Base-by-base conservation (phyloP, 176 grass and related monocot species). In the Areca catechu region DNA sequence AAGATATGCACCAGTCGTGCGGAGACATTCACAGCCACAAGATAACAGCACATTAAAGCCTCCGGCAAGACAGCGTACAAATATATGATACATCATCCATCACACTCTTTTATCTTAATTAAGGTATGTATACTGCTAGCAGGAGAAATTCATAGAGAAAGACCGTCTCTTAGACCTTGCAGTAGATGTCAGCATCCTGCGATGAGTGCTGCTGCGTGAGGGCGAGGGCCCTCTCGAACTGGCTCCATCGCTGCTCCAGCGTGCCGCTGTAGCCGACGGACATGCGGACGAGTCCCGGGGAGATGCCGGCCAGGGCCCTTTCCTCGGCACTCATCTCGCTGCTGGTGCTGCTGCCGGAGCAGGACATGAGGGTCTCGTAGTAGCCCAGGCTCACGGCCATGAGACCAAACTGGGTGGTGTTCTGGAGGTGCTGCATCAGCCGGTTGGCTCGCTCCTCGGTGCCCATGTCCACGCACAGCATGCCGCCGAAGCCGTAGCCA, bases 341-440 rank as follows among this genome's bases (percentile, higher is more conserved):
- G 80, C 92, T 97, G 63, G 92, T 97, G 80, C 92, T 97, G 70
- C 30, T 88, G 0, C 86, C 86, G 0, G 92, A 91, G 86, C 92
- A 97, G 0, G 92, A 97, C 92, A 97, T 97, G 69, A 97, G 86
- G 0, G 92, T 97, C 74, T 97, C 92, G 58, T 97, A 91, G 77
- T 82, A 97, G 0, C 92, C 92, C 4, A 97, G 68, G 76, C 92
- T 97, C 67, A 97, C 92, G 50, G 92, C 92, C 86, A 97, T 97
- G 71, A 97, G 83, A 0, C 92, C 92, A 53, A 97, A 97, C 77
- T 88, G 86, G 57, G 86, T 80, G 61, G 88, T 86, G 88, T 97
- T 97, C 75, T 97, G 92, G 50, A 97, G 83, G 84, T 88, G 86
- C 68, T 97, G 69, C 92, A 97, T 97, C 15, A 97, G 86, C 27